Conservation (phyloP, 208 protist species). For the Ichthyophonus hoferi region DNA sequence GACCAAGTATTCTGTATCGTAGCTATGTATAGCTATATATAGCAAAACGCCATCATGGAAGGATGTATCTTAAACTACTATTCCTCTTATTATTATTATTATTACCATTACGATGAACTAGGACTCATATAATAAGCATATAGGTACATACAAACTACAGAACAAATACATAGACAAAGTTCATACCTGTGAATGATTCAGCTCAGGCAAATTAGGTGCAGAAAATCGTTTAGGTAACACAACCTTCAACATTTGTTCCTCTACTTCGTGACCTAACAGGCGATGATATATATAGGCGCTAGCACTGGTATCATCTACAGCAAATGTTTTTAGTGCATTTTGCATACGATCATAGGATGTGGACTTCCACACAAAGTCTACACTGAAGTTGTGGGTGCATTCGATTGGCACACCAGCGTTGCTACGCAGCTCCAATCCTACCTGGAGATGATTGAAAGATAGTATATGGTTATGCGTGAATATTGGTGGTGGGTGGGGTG, state of each 20-base stretch:
- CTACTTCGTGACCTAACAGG: conserved; percentile 78
- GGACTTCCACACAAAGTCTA: conserved; percentile 86
- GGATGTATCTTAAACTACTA: not conserved
- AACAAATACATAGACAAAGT: conserved; percentile 29
- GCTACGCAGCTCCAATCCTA: conserved; percentile 20
- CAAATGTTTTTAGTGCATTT: conserved; percentile 76
- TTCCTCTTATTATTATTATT: no score
- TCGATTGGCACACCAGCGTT: conserved; percentile 43
- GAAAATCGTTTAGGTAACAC: conserved; percentile 53
- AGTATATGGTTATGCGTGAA: no score
- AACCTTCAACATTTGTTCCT: conserved; percentile 34
- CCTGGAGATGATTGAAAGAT: no score
- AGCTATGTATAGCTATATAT: no score
- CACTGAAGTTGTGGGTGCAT: conserved; percentile 56
- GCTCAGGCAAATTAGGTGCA: conserved; percentile 67
- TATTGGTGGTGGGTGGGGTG: no score
- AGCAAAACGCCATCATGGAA: no score
- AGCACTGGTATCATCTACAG: conserved; percentile 68
- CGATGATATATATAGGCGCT: conserved; percentile 80
- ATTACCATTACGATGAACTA: no score
- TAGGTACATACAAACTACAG: no score
- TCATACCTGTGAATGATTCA: conserved; percentile 81
- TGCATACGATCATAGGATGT: conserved; percentile 80
- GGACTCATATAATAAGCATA: not conserved
- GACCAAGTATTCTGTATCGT: no score